A percentile compares a stretch with the other conserved stretches of the same genome.
Evolutionary conservation across 768 basidiomycete genomes (phyloP).

Genomic region (Boletellus sp.): DNA sequence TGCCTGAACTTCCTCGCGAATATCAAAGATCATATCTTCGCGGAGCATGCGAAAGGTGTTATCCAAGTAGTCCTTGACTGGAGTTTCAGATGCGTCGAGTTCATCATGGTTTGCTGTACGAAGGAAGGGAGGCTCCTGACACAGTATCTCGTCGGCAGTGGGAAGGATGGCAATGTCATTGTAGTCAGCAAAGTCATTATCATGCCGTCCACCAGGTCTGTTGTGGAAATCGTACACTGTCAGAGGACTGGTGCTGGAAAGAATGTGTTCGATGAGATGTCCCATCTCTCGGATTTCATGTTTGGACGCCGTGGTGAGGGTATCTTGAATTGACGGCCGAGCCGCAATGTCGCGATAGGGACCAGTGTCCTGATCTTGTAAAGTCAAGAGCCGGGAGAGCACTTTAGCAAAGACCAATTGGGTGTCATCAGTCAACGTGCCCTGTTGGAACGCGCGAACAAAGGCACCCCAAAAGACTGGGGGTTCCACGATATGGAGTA

Average conservation of each 20-base stretch:
- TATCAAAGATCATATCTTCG: constrained; percentile 60
- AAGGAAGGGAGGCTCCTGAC: constrained; percentile 45
- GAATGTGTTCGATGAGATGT: constrained; percentile 39
- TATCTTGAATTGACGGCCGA: constrained; percentile 24
- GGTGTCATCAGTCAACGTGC: constrained; percentile 32
- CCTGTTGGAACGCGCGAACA: constrained; percentile 30
- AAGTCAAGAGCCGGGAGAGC: constrained; percentile 42
- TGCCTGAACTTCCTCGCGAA: constrained; percentile 50
- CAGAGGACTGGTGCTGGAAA: constrained; percentile 21
- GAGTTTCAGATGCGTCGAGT: constrained; percentile 20
- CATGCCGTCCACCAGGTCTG: constrained; percentile 61
- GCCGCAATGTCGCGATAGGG: constrained; percentile 39
- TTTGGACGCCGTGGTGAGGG: constrained; percentile 21
- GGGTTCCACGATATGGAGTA: constrained; percentile 45
- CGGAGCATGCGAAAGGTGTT: constrained; percentile 62
- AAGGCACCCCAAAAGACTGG: constrained; percentile 47
- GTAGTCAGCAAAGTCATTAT: constrained; percentile 62
- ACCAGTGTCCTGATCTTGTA: constrained; percentile 32
- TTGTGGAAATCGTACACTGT: constrained; percentile 14
- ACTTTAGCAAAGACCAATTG: constrained; percentile 45
- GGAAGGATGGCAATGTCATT: constrained; percentile 59
- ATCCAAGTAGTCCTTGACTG: constrained; percentile 49
- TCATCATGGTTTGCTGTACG: constrained; percentile 33
- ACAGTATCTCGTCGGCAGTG: constrained; percentile 55
- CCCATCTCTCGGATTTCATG: constrained; percentile 31